phyloP scores from a whole-genome alignment of 1,139 yeast species.

The Arxiozyma heterogenica region DNA sequence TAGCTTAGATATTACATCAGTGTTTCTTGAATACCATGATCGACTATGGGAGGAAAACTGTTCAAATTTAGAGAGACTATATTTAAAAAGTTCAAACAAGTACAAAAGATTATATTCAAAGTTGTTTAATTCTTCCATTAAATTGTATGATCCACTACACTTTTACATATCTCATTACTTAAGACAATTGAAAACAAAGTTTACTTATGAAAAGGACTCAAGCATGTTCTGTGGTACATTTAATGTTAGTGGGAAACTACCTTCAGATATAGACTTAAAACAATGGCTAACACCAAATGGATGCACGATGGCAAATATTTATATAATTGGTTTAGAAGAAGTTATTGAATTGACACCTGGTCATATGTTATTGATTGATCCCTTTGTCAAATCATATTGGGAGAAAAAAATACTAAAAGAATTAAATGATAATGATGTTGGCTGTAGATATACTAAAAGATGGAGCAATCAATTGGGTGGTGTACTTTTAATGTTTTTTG shows the following conservation, averaged over 20 bases:
- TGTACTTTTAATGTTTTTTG: slow-evolving; percentile 67
- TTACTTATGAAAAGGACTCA: slow-evolving; percentile 44
- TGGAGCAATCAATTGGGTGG: slow-evolving; percentile 94
- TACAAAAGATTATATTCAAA: slow-evolving; percentile 25
- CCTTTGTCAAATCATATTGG: slow-evolving; percentile 67
- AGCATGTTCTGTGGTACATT: slow-evolving; percentile 57
- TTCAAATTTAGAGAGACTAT: slow-evolving; percentile 38
- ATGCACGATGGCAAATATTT: slow-evolving; percentile 47
- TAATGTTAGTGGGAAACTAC: slow-evolving; percentile 55
- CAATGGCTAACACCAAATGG: slow-evolving; percentile 49
- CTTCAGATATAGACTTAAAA: slow-evolving; percentile 43
- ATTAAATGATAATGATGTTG: slow-evolving; percentile 40
- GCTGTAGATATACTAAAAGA: slow-evolving; percentile 49
- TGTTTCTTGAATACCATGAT: slow-evolving; percentile 44
- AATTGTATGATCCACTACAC: slow-evolving; percentile 62
- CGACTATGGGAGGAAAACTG: slow-evolving; percentile 57
- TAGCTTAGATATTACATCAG: slow-evolving; percentile 32
- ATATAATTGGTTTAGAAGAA: slow-evolving; percentile 83
- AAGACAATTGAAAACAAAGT: slow-evolving; percentile 40
- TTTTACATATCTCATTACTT: slow-evolving; percentile 54
- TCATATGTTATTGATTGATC: slow-evolving; percentile 76
- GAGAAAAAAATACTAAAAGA: slow-evolving; percentile 55
- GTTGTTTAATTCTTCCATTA: slow-evolving; percentile 31
- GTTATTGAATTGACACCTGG: slow-evolving; percentile 86
- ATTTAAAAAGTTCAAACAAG: slow-evolving; percentile 27